phyloP scores from a whole-genome alignment of 805 yeast genomes.

The Priceomyces melissophilus region DNA sequence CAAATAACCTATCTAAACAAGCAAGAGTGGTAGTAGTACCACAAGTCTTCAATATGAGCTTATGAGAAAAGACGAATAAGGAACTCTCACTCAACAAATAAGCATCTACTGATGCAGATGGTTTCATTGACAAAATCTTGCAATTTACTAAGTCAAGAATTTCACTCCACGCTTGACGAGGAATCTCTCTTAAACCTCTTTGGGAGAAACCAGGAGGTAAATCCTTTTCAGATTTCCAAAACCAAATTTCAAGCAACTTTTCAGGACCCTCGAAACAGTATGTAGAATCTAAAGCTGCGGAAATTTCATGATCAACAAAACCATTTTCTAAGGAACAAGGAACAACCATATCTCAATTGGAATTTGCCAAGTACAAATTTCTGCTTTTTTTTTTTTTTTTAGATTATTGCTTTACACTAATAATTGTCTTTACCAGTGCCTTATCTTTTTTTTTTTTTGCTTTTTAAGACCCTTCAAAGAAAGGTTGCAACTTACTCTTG shows the following conservation, averaged over 20 bases:
- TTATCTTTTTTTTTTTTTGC: not conserved
- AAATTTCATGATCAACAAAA: slow-evolving; percentile 74
- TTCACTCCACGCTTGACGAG: slow-evolving; percentile 63
- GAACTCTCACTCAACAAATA: slow-evolving; percentile 87
- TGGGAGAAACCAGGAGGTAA: slow-evolving; percentile 33
- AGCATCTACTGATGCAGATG: slow-evolving; percentile 67
- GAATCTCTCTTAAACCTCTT: slow-evolving; percentile 60
- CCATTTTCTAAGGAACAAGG: slow-evolving; percentile 33
- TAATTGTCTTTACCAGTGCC: not conserved
- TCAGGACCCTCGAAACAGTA: slow-evolving; percentile 98
- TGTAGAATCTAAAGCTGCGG: slow-evolving; percentile 78
- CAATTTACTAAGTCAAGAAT: slow-evolving; percentile 82
- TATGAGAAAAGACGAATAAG: slow-evolving; percentile 83
- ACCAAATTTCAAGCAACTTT: slow-evolving; percentile 88
- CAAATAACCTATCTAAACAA: slow-evolving; percentile 66
- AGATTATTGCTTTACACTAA: not conserved
- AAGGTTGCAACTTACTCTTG: slow-evolving; percentile 43
- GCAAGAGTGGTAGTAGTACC: slow-evolving; percentile 91
- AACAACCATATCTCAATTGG: slow-evolving; percentile 31
- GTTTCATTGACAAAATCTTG: slow-evolving; percentile 77
- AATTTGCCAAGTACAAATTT: not conserved
- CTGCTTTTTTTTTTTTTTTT: slow-evolving; percentile 3
- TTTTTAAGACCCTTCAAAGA: slow-evolving; percentile 11
- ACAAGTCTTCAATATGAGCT: slow-evolving; percentile 85
- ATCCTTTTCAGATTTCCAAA: slow-evolving; percentile 49